Evolutionary conservation across 2,329 filamentous ascomycete genomes (phyloP), one percentile per base, ranked within the genome.

Genomic region (Botryosphaeria agaves): DNA sequence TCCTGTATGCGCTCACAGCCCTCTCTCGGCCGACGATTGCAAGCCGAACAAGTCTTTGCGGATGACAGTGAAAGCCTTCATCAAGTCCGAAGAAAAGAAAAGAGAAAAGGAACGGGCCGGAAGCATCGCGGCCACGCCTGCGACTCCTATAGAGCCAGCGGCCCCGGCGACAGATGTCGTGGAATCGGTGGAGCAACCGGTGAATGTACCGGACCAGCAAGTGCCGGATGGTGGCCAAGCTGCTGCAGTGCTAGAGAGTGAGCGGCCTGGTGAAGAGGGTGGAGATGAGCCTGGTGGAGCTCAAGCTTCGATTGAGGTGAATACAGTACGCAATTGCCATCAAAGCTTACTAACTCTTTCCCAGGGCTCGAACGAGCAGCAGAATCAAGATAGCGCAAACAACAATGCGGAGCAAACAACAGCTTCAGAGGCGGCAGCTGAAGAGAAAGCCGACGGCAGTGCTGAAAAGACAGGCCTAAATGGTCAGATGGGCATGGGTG

Each of bases 71-170:
- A 79, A 81, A 42, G 81, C 89, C 8, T 98, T 92, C 47, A 57
- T 98, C 29, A 80, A 85, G 45, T 92, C 78, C 0, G 80, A 84
- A 41, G 80, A 92, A 53, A 92, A 91, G 64, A 92, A 91, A 55
- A 70, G 79, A 37, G 78, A 85, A 43, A 55, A 55, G 37, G 51
- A 60, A 47, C 48, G 49, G 32, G 5, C 18, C 5, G 47, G 48
- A 19, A 44, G 26, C 5, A 34, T n/a, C 17, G 45, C 49, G 5
- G 40, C 46, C 14, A 43, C 48, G 34, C 42, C 39, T 8, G 37
- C 45, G 28, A 45, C 48, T 12, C 44, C 47, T 21, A 23, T 31
- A 18, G 14, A 9, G 12, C 31, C 28, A 12, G 18, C 15, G n/a
- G 18, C 19, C 5, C 25, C 38, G 24, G 40, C 36, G 14, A 45